Percentiles rank a stretch among this genome's conserved stretches.
Evolutionary conservation across 257 asterid species (phyloP).

Genomic region (Agastache rugosa): DNA sequence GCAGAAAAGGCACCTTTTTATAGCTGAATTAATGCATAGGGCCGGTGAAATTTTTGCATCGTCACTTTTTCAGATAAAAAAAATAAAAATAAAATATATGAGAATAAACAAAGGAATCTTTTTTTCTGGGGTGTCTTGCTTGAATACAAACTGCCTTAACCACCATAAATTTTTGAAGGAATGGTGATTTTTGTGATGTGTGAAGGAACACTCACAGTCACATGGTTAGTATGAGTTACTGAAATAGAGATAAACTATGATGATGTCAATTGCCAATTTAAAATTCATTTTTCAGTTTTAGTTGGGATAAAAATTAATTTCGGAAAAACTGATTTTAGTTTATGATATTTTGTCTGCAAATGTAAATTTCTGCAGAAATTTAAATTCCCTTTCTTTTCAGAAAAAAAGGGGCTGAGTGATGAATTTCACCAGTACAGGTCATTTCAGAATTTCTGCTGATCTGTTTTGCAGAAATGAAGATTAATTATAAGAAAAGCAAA

Average conservation of each 20-base stretch:
- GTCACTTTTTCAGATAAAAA: neutral
- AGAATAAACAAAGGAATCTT: constrained; percentile 21
- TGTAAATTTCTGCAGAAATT: too few species aligned
- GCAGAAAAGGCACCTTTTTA: constrained; percentile 13
- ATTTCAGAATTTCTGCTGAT: constrained; percentile 6
- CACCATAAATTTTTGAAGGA: constrained; percentile 6
- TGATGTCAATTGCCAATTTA: neutral
- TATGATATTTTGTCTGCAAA: too few species aligned
- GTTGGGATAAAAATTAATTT: neutral
- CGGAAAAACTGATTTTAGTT: too few species aligned
- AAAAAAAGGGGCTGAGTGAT: neutral
- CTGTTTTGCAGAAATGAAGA: constrained; percentile 9
- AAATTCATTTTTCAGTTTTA: neutral
- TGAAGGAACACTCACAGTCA: constrained; percentile 7
- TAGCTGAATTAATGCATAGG: constrained; percentile 7
- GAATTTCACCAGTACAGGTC: neutral
- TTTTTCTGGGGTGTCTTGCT: constrained; percentile 12
- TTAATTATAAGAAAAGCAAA: neutral
- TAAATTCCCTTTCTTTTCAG: neutral
- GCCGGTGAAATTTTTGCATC: neutral
- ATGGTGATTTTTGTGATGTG: constrained; percentile 10
- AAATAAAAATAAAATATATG: neutral
- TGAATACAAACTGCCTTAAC: constrained; percentile 12
- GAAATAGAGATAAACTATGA: constrained; percentile 3
- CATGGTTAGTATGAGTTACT: constrained; percentile 33